Conservation (phyloP, 768 basidiomycete species). For the Auricularia cornea region DNA sequence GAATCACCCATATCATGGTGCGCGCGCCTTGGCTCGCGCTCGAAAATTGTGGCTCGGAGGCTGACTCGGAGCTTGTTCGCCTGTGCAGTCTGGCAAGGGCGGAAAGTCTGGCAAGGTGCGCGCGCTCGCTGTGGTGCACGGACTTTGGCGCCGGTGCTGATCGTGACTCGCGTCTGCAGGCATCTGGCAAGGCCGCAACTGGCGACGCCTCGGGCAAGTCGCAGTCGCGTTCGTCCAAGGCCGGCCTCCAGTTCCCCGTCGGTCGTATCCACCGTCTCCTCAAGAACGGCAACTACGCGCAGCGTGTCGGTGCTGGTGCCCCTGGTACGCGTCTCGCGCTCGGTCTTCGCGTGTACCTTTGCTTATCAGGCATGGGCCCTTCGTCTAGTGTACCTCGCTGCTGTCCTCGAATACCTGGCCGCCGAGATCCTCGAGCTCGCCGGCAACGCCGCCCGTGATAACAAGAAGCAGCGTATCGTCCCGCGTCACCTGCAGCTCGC, state of each 20-base stretch:
- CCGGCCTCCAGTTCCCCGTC: constrained; percentile 68
- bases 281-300: constrained; percentile 65
- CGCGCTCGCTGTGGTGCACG: constrained; percentile 5
- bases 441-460: constrained; percentile 69
- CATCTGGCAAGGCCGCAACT: constrained; percentile 23
- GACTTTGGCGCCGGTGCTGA: constrained; percentile 15
- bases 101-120: constrained; percentile 36
- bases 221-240: constrained; percentile 58
- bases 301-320: constrained; percentile 61
- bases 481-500: constrained; percentile 72
- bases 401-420: constrained; percentile 78
- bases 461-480: constrained; percentile 76
- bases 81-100: constrained; percentile 42
- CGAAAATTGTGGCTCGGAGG: neutral
- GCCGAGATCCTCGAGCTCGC: constrained; percentile 85
- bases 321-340: constrained; percentile 37
- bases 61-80: neutral
- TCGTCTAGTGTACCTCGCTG: constrained; percentile 64
- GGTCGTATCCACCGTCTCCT: constrained; percentile 74
- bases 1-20: too few species aligned
- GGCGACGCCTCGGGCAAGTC: constrained; percentile 34
- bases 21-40: neutral
- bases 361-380: neutral
- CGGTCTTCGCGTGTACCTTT: neutral
- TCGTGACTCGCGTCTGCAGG: constrained; percentile 38